These are phyloP conservation scores for Platismatia glauca DNA, from an alignment of 495 filamentous ascomycete species.

Conservation along the genomic window DNA sequence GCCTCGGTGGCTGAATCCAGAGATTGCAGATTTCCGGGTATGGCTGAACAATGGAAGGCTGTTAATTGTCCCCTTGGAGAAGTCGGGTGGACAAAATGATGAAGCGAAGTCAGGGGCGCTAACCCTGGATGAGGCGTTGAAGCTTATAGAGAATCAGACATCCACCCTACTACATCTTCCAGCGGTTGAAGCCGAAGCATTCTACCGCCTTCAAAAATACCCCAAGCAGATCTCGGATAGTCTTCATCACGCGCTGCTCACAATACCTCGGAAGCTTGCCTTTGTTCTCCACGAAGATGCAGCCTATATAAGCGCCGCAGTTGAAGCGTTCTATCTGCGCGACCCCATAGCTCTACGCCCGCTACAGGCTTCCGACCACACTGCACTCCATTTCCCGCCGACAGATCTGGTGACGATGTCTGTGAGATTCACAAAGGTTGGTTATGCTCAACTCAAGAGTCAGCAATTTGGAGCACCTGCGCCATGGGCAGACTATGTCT, in stretches of 20 bases:
- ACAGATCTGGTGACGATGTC: conserved; percentile 70
- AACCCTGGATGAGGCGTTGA: conserved; percentile 49
- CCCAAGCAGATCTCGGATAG: conserved; percentile 61
- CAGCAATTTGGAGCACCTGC: conserved; percentile 70
- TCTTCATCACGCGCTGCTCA: conserved; percentile 60
- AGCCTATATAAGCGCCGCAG: conserved; percentile 65
- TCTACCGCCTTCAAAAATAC: conserved; percentile 76
- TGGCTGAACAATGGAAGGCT: conserved; percentile 73
- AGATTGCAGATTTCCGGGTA: conserved; percentile 75
- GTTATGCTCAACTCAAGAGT: conserved; percentile 86
- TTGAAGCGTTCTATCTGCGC: conserved; percentile 87
- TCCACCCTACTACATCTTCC: conserved; percentile 52
- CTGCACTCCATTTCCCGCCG: conserved; percentile 55
- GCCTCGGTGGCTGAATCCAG: conserved; percentile 86
- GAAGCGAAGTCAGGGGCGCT: conserved; percentile 40
- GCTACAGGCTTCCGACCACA: conserved; percentile 43
- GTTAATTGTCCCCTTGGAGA: conserved; percentile 57
- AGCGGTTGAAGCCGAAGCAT: conserved; percentile 77
- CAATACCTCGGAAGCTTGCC: conserved; percentile 75
- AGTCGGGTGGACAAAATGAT: conserved; percentile 23
- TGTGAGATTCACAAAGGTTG: conserved; percentile 72
- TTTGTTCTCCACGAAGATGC: conserved; percentile 66
- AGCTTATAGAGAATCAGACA: conserved; percentile 45
- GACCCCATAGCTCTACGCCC: conserved; percentile 71
- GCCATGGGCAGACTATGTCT: conserved; percentile 45